Evolutionary conservation across 768 basidiomycete species (phyloP).

Genomic region (Phylloporus arenicola): DNA sequence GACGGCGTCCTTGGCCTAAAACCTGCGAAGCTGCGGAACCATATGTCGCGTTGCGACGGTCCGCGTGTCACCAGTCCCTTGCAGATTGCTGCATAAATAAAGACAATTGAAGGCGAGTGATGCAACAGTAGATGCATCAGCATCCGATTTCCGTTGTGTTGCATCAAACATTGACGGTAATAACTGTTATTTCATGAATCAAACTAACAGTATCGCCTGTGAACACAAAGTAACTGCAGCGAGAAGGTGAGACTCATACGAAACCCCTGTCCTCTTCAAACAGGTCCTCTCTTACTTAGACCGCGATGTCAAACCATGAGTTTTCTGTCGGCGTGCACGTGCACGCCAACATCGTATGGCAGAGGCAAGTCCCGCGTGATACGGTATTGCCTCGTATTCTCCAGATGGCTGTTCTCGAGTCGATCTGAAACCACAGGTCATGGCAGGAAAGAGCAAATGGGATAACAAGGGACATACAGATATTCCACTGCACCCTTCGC

Average conservation of each 20-base stretch:
- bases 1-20: too few species aligned
- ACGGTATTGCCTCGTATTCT: constrained; percentile 91
- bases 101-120: too few species aligned
- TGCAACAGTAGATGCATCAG: too few species aligned
- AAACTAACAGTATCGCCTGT: too few species aligned
- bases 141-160: too few species aligned
- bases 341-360: constrained; percentile 57
- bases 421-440: constrained; percentile 42
- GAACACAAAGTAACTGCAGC: too few species aligned
- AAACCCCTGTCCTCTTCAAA: neutral
- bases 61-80: too few species aligned
- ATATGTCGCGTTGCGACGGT: too few species aligned
- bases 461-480: constrained; percentile 47
- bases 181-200: too few species aligned
- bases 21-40: too few species aligned
- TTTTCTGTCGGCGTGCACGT: constrained; percentile 37
- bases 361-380: constrained; percentile 79
- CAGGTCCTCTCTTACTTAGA: constrained; percentile 30
- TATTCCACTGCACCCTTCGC: constrained; percentile 85
- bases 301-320: neutral
- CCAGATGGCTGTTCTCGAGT: constrained; percentile 82
- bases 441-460: neutral
- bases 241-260: neutral
- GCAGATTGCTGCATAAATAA: too few species aligned
- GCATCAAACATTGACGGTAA: too few species aligned